phyloP scores from a whole-genome alignment of 495 filamentous ascomycete genomes.

The Podospora tetraspora region DNA sequence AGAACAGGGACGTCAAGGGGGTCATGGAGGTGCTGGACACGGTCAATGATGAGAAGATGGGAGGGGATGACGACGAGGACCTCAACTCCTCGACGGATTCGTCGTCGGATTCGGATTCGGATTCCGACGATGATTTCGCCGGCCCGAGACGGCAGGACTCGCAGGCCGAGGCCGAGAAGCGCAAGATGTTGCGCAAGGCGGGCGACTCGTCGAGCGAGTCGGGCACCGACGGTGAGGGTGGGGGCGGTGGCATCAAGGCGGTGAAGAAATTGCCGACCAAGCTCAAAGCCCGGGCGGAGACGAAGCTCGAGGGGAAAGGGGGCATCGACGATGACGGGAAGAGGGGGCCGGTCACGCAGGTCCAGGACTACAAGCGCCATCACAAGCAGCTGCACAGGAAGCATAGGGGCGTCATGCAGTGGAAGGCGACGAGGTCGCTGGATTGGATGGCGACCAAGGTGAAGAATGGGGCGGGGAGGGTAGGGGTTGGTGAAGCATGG shows the following conservation, averaged over 20 bases:
- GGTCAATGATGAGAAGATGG: slow-evolving; percentile 49
- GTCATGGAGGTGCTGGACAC: slow-evolving; percentile 60
- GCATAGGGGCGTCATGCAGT: slow-evolving; percentile 65
- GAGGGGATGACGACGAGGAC: slow-evolving; percentile 30
- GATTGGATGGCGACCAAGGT: slow-evolving; percentile 57
- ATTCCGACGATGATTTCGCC: slow-evolving; percentile 20
- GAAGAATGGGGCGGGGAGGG: slow-evolving; percentile 47
- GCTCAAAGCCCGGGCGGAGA: slow-evolving; percentile 15
- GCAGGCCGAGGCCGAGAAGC: slow-evolving; percentile 21
- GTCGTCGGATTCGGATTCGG: slow-evolving; percentile 20
- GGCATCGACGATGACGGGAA: slow-evolving; percentile 35
- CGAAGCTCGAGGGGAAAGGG: slow-evolving; percentile 18
- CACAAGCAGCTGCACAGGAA: slow-evolving; percentile 55
- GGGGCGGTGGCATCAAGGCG: slow-evolving; percentile 17
- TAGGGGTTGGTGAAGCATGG: slow-evolving; percentile 51
- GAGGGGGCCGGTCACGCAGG: slow-evolving; percentile 37
- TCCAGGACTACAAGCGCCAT: slow-evolving; percentile 52
- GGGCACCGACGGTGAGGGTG: not conserved
- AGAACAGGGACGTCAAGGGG: slow-evolving; percentile 46
- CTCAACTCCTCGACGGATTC: slow-evolving; percentile 2
- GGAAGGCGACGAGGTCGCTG: slow-evolving; percentile 56
- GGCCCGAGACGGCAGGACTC: not conserved
- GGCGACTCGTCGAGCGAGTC: not conserved
- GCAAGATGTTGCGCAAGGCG: slow-evolving; percentile 24
- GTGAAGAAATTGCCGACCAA: slow-evolving; percentile 21